Base-by-base conservation (phyloP, 768 basidiomycete species). In the Leccinum variicolor region DNA sequence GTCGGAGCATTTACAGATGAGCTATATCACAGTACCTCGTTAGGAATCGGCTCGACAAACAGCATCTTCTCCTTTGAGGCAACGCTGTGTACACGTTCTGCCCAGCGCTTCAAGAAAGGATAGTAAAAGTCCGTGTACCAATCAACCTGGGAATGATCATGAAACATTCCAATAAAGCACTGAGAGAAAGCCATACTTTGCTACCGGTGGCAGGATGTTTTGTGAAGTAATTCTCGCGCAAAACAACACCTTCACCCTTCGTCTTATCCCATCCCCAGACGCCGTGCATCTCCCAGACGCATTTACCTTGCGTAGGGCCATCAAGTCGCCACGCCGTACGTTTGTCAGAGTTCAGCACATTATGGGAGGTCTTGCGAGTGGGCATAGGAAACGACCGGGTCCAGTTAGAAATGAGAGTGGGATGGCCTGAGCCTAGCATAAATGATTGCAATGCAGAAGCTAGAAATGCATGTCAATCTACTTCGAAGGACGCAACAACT, bases 231-330 rank as follows among this genome's bases (percentile, higher is more conserved):
- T 80, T 89, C 68, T 93, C 91, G 50, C 90, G 79, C 54, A 98
- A 72, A 4, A 90, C 85, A 2, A 95, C 85, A 0, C 85, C 86
- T 59, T 83, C 78, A 14, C 85, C 72, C 64, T 85, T 87, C 28
- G 74, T 75, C 6, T 70, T 73, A 65, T 92, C 89, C 87, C 89
- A 98, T 0, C 85, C 84, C 96, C 97, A 99, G 4, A 98, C 91
- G 17, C 90, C 92, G 62, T 98, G 94, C 76, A 87, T 81, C 65
- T 91, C 87, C 94, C 94, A 96, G 4, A 94, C 63, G 66, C 94
- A 97, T 57, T 79, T 70, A 14, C 87, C 85, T 60, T 69, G 53
- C 0, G 87, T 90, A 13, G 93, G 91, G 0, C 92, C 91, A 64
- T 90, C 85, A 6, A 71, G 66, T 14, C 78, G 77, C 94, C 93